Base-by-base conservation (phyloP, 768 basidiomycete species). In the Amanita muscaria region DNA sequence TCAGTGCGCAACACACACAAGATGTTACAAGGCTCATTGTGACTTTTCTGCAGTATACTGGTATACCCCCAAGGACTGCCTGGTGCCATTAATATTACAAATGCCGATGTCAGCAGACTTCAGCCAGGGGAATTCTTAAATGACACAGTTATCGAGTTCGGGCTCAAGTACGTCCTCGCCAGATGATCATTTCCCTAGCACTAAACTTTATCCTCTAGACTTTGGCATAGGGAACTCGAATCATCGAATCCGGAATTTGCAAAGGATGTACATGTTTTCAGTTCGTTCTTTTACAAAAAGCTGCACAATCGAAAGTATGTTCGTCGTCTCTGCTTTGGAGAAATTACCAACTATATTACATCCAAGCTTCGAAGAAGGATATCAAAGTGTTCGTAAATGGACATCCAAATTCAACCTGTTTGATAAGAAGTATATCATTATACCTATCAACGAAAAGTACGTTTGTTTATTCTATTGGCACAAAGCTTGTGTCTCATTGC, bases 201-300 rank as follows among this genome's bases (percentile, higher is more conserved):
- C 11, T 22, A 12, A 34, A 32, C 12, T 44, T 33, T 6, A 25
- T 44, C 15, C 19, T 19, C 5, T 45, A 93, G 91, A 59, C 66
- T 80, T 11, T 88, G 87, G 83, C 68, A 83, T 8, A 72, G 66
- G 40, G 70, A 74, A 5, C 61, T 88, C 19, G 73, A 77, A 49
- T 64, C 59, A 29, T 63, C 56, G 27, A 58, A 83, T 49, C 80
- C 83, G 2, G 70, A 70, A 12, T 63, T 88, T 3, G 86, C 79
- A 2, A 73, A 80, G 2, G 74, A 87, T 52, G 71, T 93, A 1
- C 83, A 97, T 55, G 75, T 98, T 3, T 98, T 98, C 69, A 98
- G 83, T 60, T 93, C 93, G 0, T 99, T 97, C 65, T 98, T 99
- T 64, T 98, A 93, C 69, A 89, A 93, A 68, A 94, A 96, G 62